Evolutionary conservation across 768 basidiomycete genomes (phyloP), one percentile per base, ranked within the genome.

Genomic region (Phanerodontia chrysosporium): DNA sequence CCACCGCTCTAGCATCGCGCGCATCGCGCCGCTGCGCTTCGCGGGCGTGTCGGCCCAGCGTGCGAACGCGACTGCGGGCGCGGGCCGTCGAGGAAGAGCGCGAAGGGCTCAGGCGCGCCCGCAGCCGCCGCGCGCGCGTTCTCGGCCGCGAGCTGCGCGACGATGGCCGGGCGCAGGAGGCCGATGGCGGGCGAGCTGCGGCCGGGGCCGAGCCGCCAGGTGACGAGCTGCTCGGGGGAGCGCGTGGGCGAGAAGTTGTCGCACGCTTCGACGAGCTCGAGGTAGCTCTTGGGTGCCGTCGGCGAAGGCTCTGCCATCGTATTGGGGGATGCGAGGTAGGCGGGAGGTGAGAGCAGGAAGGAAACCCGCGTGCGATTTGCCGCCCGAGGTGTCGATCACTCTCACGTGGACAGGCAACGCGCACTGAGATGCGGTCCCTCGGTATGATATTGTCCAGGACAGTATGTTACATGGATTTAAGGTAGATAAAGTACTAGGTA

Each of bases 1-100:
- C 92, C 92, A 94, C 45, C 83, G 79, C 69, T 85, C 83, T 69
- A 87, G 90, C 18, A 92, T 71, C 62, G 80, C 83, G 60, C 77
- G 79, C 78, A 93, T 81, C 9, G 77, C 81, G 1, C 70, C 74
- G 7, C 84, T 86, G 45, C 91, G 83, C 64, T 81, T 83, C 21
- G 74, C 69, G 9, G 83, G 82, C 13, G 82, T 83, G 68, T 84
- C 73, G 48, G 86, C 59, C 62, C 78, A 79, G 2, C 69, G 59
- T 42, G 77, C 73, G 65, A 90, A 86, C 64, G 79, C 53, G 55
- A 44, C 35, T 18, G 13, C 13, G 57, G 16, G 18, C 46, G 60
- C 56, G 22, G 48, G 49, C 30, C 28, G 45, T 59, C 25, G 61
- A 29, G 48, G 54, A 63, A 57, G 63, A 73, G 62, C 6, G 48